Conservation (phyloP, 2,329 filamentous ascomycete genomes). For the Monilinia laxa region DNA sequence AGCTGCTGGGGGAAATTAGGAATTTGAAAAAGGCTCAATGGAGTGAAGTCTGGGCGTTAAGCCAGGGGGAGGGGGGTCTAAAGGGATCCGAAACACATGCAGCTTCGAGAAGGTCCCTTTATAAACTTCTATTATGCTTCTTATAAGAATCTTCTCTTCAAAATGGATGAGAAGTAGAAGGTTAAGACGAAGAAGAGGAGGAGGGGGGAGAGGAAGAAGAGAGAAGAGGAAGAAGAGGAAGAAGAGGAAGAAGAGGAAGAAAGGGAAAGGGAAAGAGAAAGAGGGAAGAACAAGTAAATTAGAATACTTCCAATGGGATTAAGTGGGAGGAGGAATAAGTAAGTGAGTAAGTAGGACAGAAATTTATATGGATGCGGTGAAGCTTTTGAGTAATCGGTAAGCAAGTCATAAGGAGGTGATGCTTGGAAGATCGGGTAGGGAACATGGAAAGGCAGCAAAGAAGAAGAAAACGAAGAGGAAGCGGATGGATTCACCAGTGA, state of each 20-base stretch:
- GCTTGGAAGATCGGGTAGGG: too few relatives aligned
- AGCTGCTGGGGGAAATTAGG: constrained; percentile 7
- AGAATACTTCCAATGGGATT: not conserved
- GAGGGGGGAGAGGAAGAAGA: not conserved
- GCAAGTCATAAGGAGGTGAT: too few relatives aligned
- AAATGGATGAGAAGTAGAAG: too few relatives aligned
- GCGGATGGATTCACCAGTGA: too few relatives aligned
- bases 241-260: not conserved
- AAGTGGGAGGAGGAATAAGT: not conserved
- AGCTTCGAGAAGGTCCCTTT: constrained; percentile 15
- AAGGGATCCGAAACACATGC: constrained; percentile 23
- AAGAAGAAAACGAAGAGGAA: not conserved
- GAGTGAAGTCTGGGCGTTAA: constrained; percentile 22
- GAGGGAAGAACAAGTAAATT: not conserved
- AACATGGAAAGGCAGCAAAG: too few relatives aligned
- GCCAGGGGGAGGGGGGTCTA: constrained; percentile 5
- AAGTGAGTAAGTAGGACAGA: not conserved
- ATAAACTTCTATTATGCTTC: not conserved
- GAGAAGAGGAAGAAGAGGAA: not conserved
- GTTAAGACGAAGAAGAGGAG: not conserved
- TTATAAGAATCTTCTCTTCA: too few relatives aligned
- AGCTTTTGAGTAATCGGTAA: not conserved
- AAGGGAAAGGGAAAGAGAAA: not conserved
- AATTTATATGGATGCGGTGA: constrained; percentile 16
- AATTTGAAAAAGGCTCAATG: constrained; percentile 2